Conservation (phyloP, 129 eudicot genomes). For the Rutidosis leptorrhynchoides region DNA sequence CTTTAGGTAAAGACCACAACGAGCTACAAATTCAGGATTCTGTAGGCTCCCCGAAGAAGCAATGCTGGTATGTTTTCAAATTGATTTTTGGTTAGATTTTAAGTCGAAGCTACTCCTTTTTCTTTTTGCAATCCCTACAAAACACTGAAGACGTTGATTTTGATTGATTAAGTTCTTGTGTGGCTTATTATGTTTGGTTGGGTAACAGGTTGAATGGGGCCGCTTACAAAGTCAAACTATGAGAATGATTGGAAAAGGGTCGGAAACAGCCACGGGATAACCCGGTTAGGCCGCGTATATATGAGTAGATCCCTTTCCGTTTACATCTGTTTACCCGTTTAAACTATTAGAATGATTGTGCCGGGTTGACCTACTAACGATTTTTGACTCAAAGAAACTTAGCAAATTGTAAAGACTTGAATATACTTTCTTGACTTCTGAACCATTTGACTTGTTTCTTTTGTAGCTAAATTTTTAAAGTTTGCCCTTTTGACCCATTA, state of each 20-base stretch:
- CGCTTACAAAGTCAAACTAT: background rate
- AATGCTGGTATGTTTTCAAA: slow-evolving; percentile 56
- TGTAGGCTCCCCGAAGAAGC: slow-evolving; percentile 36
- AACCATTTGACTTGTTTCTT: background rate
- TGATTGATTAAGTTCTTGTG: background rate
- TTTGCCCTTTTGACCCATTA: slow-evolving; percentile 1
- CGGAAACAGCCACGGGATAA: too few relatives aligned
- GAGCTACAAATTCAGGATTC: slow-evolving; percentile 54
- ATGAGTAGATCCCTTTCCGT: too few relatives aligned
- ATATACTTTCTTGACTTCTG: background rate
- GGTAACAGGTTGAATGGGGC: background rate
- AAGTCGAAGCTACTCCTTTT: background rate
- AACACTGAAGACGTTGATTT: background rate
- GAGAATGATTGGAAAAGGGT: too few relatives aligned
- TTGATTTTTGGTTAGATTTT: background rate
- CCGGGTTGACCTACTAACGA: background rate
- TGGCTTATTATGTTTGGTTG: background rate
- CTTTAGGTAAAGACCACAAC: slow-evolving; percentile 41
- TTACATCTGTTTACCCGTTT: too few relatives aligned
- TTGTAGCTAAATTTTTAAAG: background rate
- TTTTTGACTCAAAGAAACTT: background rate
- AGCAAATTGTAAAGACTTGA: slow-evolving; percentile 15
- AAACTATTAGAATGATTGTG: background rate
- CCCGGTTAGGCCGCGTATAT: too few relatives aligned
- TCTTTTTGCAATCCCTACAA: background rate